Evolutionary conservation across 352 stramenopile genomes (phyloP).

Genomic region (Albugo laibachii): DNA sequence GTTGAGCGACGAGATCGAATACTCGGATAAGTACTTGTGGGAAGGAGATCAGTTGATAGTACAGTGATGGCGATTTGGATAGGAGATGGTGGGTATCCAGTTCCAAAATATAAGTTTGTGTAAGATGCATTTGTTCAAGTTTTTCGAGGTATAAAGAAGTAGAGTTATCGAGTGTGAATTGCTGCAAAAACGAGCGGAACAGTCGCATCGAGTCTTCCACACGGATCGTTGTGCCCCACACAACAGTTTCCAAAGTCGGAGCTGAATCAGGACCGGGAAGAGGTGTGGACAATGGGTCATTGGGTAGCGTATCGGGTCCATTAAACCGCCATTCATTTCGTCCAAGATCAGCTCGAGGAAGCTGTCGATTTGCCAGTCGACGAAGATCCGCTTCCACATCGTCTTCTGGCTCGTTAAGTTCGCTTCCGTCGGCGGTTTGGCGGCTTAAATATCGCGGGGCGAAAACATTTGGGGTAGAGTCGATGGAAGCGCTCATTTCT

Average conservation of each 20-base stretch:
- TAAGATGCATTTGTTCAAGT: slow-evolving; percentile 52
- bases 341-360: slow-evolving; percentile 57
- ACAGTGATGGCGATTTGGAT: slow-evolving; percentile 72
- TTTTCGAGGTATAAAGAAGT: slow-evolving; percentile 38
- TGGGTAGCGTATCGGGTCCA: not conserved
- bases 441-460: slow-evolving; percentile 57
- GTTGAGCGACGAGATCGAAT: slow-evolving; percentile 90
- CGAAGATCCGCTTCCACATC: slow-evolving; percentile 58
- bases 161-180: slow-evolving; percentile 31
- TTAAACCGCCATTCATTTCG: slow-evolving; percentile 37
- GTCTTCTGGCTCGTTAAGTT: slow-evolving; percentile 27
- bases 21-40: slow-evolving; percentile 90
- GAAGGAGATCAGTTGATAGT: slow-evolving; percentile 94
- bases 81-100: slow-evolving; percentile 83
- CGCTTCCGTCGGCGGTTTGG: slow-evolving; percentile 1
- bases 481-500: slow-evolving; percentile 65
- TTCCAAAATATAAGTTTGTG: slow-evolving; percentile 76
- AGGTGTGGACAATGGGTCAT: not conserved
- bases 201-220: slow-evolving; percentile 81
- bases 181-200: slow-evolving; percentile 79
- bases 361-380: slow-evolving; percentile 52
- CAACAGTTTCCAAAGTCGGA: slow-evolving; percentile 50
- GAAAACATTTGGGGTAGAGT: slow-evolving; percentile 23
- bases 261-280: slow-evolving; percentile 1
- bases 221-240: slow-evolving; percentile 89